These are phyloP conservation scores for Erythrophleum fordii DNA, from an alignment of 306 rosid species.

Conservation along the genomic window DNA sequence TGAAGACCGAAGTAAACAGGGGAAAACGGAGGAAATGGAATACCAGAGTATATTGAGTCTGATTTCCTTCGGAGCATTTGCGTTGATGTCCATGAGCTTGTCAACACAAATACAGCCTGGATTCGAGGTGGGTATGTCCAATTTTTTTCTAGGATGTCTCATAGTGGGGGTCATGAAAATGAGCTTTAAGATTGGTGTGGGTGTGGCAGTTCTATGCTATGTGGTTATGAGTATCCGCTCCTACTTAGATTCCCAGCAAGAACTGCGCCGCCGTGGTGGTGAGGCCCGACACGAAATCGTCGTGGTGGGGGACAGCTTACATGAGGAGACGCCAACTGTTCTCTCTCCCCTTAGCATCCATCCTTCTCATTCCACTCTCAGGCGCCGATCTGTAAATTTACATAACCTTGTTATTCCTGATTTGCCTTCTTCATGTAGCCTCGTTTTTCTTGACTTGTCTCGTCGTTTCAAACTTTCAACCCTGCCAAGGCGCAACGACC, in stretches of 20 bases:
- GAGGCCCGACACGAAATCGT: too few species aligned
- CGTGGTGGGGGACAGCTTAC: too few species aligned
- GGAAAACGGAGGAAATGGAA: not conserved
- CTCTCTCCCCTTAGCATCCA: not conserved
- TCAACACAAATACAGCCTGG: slow-evolving; percentile 1
- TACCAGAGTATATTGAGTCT: not conserved
- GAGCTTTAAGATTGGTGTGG: slow-evolving; percentile 3
- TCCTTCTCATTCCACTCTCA: too few species aligned
- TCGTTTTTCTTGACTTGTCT: too few species aligned
- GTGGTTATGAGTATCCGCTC: not conserved
- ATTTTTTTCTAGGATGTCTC: slow-evolving; percentile 23
- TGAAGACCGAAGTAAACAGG: slow-evolving; percentile 20
- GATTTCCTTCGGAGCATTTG: slow-evolving; percentile 10
- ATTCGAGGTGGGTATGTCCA: slow-evolving; percentile 24
- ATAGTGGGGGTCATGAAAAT: slow-evolving; percentile 16
- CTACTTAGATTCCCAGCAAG: not conserved
- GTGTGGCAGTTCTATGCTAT: not conserved
- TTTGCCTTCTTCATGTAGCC: too few species aligned
- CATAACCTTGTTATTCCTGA: too few species aligned
- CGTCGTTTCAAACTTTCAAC: too few species aligned
- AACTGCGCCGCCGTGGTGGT: too few species aligned
- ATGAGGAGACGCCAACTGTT: too few species aligned
- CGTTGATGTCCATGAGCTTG: slow-evolving; percentile 23
- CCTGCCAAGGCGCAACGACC: too few species aligned
- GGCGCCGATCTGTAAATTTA: too few species aligned